A percentile compares a stretch with the other conserved stretches of the same genome.
phyloP scores from a whole-genome alignment of 495 filamentous ascomycete species.

The Penicillium argentinense region DNA sequence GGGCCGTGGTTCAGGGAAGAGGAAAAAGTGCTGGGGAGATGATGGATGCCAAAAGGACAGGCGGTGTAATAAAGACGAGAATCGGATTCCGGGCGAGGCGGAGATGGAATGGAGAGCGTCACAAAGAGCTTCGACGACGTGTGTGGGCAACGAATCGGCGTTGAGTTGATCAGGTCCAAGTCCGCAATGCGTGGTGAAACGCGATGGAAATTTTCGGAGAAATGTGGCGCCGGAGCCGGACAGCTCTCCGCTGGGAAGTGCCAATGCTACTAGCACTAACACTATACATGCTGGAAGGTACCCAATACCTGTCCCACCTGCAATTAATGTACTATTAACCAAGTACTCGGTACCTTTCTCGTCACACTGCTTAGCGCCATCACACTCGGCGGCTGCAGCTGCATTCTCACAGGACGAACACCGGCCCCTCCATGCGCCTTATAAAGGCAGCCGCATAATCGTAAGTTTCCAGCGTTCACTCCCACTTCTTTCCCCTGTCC shows the following conservation, averaged over 20 bases:
- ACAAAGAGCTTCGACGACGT: not conserved
- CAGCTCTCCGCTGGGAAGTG: no score
- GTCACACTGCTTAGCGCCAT: conserved; percentile 32
- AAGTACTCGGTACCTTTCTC: conserved; percentile 20
- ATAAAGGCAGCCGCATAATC: conserved; percentile 14
- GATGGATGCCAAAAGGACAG: no score
- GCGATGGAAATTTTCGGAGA: conserved; percentile 48
- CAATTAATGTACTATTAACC: not conserved
- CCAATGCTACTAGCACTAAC: no score
- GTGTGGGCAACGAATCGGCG: not conserved
- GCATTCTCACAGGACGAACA: conserved; percentile 14
- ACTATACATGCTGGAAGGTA: no score
- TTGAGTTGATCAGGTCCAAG: not conserved
- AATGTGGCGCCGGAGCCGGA: conserved; percentile 34
- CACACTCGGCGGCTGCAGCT: conserved; percentile 21
- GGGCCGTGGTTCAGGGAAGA: conserved; percentile 13
- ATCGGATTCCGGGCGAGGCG: no score
- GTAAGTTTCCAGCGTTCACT: conserved; percentile 12
- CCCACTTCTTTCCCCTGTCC: not conserved
- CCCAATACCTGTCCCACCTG: conserved; percentile 3
- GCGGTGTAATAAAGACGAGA: no score
- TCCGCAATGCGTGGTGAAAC: conserved; percentile 3
- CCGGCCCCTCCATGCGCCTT: conserved; percentile 19
- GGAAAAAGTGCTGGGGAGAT: no score
- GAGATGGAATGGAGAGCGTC: no score